phyloP scores from a whole-genome alignment of 129 eudicot genomes.

The Calendula officinalis region DNA sequence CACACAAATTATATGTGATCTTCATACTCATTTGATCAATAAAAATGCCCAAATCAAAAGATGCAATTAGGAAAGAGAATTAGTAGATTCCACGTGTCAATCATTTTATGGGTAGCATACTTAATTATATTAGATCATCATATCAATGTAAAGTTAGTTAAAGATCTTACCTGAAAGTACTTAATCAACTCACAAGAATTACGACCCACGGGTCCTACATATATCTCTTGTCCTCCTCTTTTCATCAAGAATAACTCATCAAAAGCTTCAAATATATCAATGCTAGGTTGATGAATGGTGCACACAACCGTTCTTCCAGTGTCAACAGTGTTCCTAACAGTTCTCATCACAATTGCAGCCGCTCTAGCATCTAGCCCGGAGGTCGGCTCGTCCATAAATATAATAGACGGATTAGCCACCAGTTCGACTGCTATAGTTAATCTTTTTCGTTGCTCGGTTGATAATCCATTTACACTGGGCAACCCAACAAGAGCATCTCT shows the following conservation, averaged over 20 bases:
- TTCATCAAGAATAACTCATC: conserved; percentile 81
- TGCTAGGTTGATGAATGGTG: conserved; percentile 70
- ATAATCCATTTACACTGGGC: conserved; percentile 77
- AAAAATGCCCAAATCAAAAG: neutral
- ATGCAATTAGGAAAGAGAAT: neutral
- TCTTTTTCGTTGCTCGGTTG: conserved; percentile 81
- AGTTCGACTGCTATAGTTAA: conserved; percentile 71
- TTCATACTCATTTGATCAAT: too few species aligned
- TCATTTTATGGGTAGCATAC: neutral
- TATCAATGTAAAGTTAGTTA: neutral
- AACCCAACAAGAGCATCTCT: conserved; percentile 64
- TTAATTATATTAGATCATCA: neutral
- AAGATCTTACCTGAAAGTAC: conserved; percentile 60
- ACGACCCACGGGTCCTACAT: conserved; percentile 79
- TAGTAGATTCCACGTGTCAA: too few species aligned
- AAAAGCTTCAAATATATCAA: conserved; percentile 62
- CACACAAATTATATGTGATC: too few species aligned
- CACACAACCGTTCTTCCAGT: conserved; percentile 65
- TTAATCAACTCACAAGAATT: conserved; percentile 61
- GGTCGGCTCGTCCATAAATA: conserved; percentile 64
- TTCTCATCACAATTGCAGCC: conserved; percentile 64
- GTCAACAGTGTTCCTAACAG: conserved; percentile 57
- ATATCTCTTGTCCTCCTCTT: conserved; percentile 77
- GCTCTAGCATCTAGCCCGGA: conserved; percentile 65
- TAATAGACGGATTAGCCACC: conserved; percentile 58